Conservation (phyloP, 164 flowering plant genomes). For the Echeveria elegans region DNA sequence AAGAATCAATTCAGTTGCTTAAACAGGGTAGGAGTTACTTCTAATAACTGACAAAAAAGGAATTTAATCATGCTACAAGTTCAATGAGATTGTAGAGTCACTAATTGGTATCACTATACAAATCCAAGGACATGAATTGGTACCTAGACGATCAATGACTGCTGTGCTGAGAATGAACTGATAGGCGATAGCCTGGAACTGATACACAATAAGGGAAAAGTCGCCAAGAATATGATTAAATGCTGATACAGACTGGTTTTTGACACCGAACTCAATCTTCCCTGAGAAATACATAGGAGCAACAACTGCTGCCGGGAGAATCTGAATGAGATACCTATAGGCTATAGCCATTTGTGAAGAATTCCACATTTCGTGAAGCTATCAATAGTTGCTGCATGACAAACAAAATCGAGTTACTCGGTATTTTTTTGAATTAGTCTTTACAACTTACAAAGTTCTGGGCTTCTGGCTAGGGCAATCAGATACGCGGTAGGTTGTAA, state of each 20-base stretch:
- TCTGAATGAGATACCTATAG: too few relatives aligned
- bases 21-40: too few relatives aligned
- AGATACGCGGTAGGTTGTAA: too few relatives aligned
- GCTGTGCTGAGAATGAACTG: slow-evolving; percentile 98
- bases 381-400: slow-evolving; percentile 67
- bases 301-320: too few relatives aligned
- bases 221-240: slow-evolving; percentile 97
- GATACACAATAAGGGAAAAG: slow-evolving; percentile 86
- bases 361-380: slow-evolving; percentile 88
- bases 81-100: too few relatives aligned
- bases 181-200: slow-evolving; percentile 89
- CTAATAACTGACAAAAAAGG: not conserved
- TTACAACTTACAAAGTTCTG: not conserved
- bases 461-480: too few relatives aligned
- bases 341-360: slow-evolving; percentile 95
- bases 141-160: slow-evolving; percentile 92
- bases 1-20: not conserved
- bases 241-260: too few relatives aligned
- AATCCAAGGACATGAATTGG: not conserved
- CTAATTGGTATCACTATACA: not conserved
- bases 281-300: too few relatives aligned
- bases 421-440: not conserved
- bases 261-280: too few relatives aligned
- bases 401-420: not conserved
- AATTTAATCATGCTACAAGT: too few relatives aligned